These are phyloP conservation scores for Monascus purpureus DNA, from an alignment of 495 filamentous ascomycete genomes.

Conservation along the genomic window DNA sequence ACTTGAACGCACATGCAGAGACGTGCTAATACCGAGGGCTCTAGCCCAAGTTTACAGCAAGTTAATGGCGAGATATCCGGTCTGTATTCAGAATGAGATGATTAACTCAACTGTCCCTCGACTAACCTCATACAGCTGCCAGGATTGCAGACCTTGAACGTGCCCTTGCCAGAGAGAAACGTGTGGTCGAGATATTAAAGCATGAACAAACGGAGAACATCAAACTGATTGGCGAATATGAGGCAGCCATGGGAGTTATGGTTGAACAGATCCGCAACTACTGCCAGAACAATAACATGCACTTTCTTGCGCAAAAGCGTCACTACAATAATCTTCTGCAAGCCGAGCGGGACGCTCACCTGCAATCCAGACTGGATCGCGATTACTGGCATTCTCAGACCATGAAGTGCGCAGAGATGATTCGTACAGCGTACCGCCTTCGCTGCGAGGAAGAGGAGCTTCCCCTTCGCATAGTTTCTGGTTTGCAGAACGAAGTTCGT, in stretches of 20 bases:
- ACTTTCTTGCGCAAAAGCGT: slow-evolving; percentile 39
- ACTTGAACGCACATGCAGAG: slow-evolving; percentile 11
- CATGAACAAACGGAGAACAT: slow-evolving; percentile 37
- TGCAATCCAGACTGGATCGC: slow-evolving; percentile 47
- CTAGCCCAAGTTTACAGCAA: slow-evolving; percentile 29
- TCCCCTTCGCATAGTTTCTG: slow-evolving; percentile 33
- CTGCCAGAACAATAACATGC: slow-evolving; percentile 45
- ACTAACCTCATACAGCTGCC: slow-evolving; percentile 18
- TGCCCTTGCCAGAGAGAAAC: slow-evolving; percentile 36
- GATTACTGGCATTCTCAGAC: slow-evolving; percentile 48
- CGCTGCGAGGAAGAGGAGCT: slow-evolving; percentile 36
- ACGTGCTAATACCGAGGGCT: slow-evolving; percentile 31
- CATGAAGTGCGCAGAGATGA: slow-evolving; percentile 38
- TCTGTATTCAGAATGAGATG: slow-evolving; percentile 7
- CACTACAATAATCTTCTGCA: slow-evolving; percentile 48
- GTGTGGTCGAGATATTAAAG: slow-evolving; percentile 30
- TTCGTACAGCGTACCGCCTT: slow-evolving; percentile 34
- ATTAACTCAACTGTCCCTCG: neutral
- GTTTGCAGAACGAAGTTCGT: slow-evolving; percentile 41
- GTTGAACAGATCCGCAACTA: slow-evolving; percentile 49
- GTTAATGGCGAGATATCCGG: slow-evolving; percentile 34
- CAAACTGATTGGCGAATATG: slow-evolving; percentile 44
- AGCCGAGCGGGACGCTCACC: slow-evolving; percentile 39
- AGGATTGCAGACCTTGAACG: slow-evolving; percentile 38
- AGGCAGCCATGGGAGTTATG: slow-evolving; percentile 38